phyloP scores from a whole-genome alignment of 2,329 filamentous ascomycete genomes.

The Dothiorella sarmentorum region DNA sequence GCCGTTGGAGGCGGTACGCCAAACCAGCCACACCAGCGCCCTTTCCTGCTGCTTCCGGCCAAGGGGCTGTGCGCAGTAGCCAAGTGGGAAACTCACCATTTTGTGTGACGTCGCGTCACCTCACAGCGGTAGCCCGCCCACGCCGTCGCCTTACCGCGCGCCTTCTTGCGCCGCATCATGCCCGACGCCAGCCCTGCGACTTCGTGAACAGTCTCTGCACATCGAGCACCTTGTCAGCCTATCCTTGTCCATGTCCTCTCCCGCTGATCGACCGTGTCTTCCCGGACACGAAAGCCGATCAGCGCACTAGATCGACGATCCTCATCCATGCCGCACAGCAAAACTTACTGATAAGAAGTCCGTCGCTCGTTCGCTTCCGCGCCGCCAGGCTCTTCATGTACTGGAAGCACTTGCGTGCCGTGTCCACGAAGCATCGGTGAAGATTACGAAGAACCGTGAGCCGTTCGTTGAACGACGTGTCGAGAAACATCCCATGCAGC shows the following conservation, averaged over 20 bases:
- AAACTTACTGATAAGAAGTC: constrained; percentile 58
- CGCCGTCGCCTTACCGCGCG: background rate
- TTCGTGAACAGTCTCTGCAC: constrained; percentile 15
- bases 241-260: constrained; percentile 7
- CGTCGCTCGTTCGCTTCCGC: constrained; percentile 53
- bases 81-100: constrained; percentile 17
- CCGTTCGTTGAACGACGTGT: constrained; percentile 71
- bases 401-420: constrained; percentile 68
- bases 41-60: background rate
- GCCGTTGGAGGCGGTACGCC: constrained; percentile 9
- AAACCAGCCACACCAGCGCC: background rate
- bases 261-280: constrained; percentile 18
- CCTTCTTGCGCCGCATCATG: constrained; percentile 10
- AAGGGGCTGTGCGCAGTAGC: constrained; percentile 1
- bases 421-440: constrained; percentile 69
- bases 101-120: constrained; percentile 17
- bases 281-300: constrained; percentile 15
- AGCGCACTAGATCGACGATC: constrained; percentile 25
- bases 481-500: constrained; percentile 78
- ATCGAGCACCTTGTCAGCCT: background rate
- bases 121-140: constrained; percentile 3
- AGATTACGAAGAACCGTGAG: constrained; percentile 70
- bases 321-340: constrained; percentile 18
- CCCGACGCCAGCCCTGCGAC: constrained; percentile 6
- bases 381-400: constrained; percentile 59